Base-by-base conservation (phyloP, 805 yeast genomes). In the Hanseniaspora occidentalis region DNA sequence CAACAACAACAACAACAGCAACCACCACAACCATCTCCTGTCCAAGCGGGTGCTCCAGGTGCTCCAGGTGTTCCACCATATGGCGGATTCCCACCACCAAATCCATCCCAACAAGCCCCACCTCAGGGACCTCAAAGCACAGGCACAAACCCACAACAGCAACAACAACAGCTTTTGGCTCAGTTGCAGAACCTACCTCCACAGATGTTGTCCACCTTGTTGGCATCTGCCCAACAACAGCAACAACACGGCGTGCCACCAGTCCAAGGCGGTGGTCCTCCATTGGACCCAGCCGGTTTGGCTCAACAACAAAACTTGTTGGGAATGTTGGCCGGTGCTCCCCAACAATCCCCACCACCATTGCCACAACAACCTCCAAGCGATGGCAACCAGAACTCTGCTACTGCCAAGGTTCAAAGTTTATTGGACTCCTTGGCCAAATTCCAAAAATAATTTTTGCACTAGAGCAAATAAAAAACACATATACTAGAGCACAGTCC, bases 381-480 rank as follows among this genome's bases (percentile, higher is more conserved):
- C 42, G 35, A 42, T 17, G 45, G 41, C 49, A 47, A 14, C 46
- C 44, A 36, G 47, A 40, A 31, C 49, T 41, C 40, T 31, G 51
- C 56, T 22, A 53, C 56, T 29, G 55, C 50, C 42, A 59, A 57
- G 40, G 67, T 62, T 21, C 62, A 62, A 50, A 56, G 61, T 41
- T 49, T 64, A 35, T 46, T 64, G 45, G 66, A 63, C 36, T 56
- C 65, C 37, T 47, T 64, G 40, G 62, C 64, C 14, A 59, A 61
- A 45, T 49, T 63, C 31, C 64, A 61, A 41, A 58, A 53, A 43
- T 52, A 45, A 47, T n/a, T n/a, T n/a, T n/a, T n/a, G n/a, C n/a
- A n/a, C n/a, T n/a, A n/a, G 39, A 31, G 34, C 7, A n/a, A 29
- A 29, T 29, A n/a, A n/a, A n/a, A 21, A 31, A 24, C 22, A 14